Base-by-base conservation (phyloP, 2,329 filamentous ascomycete genomes). In the Claviceps spartinae region DNA sequence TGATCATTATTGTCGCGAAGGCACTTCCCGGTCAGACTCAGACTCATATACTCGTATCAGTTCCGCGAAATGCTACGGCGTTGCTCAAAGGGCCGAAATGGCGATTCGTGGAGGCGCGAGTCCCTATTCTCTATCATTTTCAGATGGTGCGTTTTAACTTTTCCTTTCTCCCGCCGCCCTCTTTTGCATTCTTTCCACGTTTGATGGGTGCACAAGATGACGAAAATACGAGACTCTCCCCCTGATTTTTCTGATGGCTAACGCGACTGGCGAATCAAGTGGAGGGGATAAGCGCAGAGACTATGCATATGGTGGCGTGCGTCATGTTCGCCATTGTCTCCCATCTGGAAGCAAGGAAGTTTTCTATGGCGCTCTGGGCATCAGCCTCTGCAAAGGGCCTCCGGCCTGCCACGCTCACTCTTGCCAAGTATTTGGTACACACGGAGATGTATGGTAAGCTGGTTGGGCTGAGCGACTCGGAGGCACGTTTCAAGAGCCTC, bases 351-450 rank as follows among this genome's bases (percentile, higher is more conserved):
- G 48, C 54, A 8, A 52, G 53, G 7, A 50, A 48, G 5, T 60
- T 66, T 20, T 52, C 58, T 34, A 48, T 55, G 1, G 54, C 54
- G 18, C 54, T 70, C 51, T 66, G 67, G 60, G 53, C 60, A 38
- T 58, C 61, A 5, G 67, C 68, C 9, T 63, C 67, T 1, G 61
- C 59, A 14, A 57, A 60, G 49, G 62, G 65, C 34, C 57, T 64
- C 50, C 55, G 55, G 4, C 54, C 59, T 30, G 62, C 67, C 18
- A 66, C 63, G n/a, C 50, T 70, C 11, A 61, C 60, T 2, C 51
- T 65, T 3, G 57, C 55, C 14, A 54, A 60, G 22, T 53, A 59
- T 1, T 52, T 67, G 43, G 52, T 58, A 24, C 53, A 50, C 6
- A 48, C 48, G 1, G 55, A 58, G 30, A 43, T 48, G 9, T 65